phyloP scores from a whole-genome alignment of 768 basidiomycete genomes.

The Leucocoprinus sp. region DNA sequence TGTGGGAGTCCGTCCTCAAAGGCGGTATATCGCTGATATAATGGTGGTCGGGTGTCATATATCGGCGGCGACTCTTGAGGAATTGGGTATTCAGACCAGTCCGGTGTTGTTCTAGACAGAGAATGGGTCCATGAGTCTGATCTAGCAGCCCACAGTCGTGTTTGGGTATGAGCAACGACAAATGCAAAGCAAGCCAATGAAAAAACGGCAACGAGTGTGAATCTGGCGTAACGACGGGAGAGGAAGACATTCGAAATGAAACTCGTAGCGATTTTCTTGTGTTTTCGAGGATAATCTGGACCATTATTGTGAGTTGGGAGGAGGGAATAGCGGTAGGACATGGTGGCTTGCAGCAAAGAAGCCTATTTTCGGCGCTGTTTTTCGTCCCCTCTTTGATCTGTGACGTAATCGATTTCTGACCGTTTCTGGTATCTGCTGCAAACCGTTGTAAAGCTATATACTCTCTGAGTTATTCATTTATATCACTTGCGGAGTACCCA shows the following conservation, averaged over 20 bases:
- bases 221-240: constrained; percentile 4
- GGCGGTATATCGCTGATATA: constrained; percentile 35
- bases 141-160: background rate
- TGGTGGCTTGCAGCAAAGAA: background rate
- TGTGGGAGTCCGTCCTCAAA: constrained; percentile 40
- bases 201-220: background rate
- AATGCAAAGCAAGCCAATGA: background rate
- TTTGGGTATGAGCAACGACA: background rate
- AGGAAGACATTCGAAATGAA: background rate
- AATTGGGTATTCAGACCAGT: constrained; percentile 2
- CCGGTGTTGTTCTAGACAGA: background rate
- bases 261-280: background rate
- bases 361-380: background rate
- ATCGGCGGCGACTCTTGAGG: constrained; percentile 1
- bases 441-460: background rate
- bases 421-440: background rate
- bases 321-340: constrained; percentile 1
- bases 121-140: background rate
- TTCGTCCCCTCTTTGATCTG: background rate
- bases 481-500: background rate
- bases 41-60: constrained; percentile 25
- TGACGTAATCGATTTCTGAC: background rate
- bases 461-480: background rate
- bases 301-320: constrained; percentile 2
- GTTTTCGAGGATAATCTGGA: background rate